Base-by-base conservation (phyloP, 495 filamentous ascomycete genomes). In the Xylaria acuta region DNA sequence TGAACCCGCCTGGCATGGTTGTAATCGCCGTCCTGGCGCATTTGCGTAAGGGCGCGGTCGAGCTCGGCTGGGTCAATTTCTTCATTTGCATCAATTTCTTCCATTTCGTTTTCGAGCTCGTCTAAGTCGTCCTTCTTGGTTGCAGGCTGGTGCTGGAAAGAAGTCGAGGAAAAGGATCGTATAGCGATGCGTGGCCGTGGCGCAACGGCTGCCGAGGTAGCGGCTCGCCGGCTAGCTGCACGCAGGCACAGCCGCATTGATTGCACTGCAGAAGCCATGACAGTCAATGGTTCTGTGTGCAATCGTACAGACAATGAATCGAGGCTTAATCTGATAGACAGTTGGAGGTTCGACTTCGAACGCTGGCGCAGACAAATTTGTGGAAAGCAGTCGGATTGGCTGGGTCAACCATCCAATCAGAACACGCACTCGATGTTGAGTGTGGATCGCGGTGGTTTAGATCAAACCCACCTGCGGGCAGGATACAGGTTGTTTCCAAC, bases 211-310 rank as follows among this genome's bases (percentile, higher is more conserved):
- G 76, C 34, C 64, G 76, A 49, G 78, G 63, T 69, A 43, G 45
- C 43, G 76, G 73, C 45, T 70, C 78, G 79, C 60, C 78, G 78
- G 74, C 81, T 77, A 71, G 79, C 80, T 69, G 77, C 79, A 75
- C 82, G 81, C 67, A 84, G 78, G 60, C 83, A 82, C 40, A 86
- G 76, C 75, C 85, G 85, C 73, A 87, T 77, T 34, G 84, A 74
- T 75, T 82, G 84, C 73, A 84, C 77, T 73, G 84, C 79, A 74
- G 85, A 84, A 75, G 85, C 84, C 86, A 88, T 88, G 54, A 47
- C 53, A 40, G 64, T 73, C 38, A 66, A 70, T 74, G 71, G 64
- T 34, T 36, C 32, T n/a, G 27, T 64, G 27, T 25, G 58, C 65
- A 60, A 69, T 25, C 30, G 43, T 36, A 36, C 58, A 70, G 27